A percentile compares a stretch with the other conserved stretches of the same genome.
Conservation (phyloP, 2,329 filamentous ascomycete species). For the Xylariaceae sp. region DNA sequence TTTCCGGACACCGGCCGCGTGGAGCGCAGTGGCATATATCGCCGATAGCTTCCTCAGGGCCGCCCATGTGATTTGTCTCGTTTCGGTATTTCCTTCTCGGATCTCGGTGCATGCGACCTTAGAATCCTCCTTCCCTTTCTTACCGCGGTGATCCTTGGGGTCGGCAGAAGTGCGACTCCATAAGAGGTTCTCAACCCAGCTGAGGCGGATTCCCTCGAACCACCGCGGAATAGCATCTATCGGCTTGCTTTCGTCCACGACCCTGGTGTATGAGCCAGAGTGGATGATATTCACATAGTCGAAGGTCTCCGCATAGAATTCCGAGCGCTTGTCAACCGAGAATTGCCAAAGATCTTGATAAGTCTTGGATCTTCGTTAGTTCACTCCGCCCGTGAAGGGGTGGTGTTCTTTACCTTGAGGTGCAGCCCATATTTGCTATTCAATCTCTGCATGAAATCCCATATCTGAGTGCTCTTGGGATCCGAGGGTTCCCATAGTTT, state of each 20-base stretch:
- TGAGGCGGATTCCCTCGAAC: conserved; percentile 71
- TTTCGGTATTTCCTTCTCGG: conserved; percentile 58
- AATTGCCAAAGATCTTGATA: conserved; percentile 68
- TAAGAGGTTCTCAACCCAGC: conserved; percentile 78
- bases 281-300: conserved; percentile 57
- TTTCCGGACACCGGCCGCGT: conserved; percentile 58
- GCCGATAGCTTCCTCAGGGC: conserved; percentile 59
- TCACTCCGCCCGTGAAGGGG: background rate
- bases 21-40: conserved; percentile 61
- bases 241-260: conserved; percentile 65
- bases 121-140: conserved; percentile 62
- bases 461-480: conserved; percentile 60
- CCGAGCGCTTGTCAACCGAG: conserved; percentile 56
- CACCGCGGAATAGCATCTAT: conserved; percentile 71
- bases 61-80: conserved; percentile 60
- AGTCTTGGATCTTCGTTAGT: conserved; percentile 39
- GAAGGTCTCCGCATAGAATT: conserved; percentile 66
- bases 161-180: conserved; percentile 46
- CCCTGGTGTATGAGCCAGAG: conserved; percentile 51
- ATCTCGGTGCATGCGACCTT: conserved; percentile 70
- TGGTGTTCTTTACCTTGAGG: conserved; percentile 46
- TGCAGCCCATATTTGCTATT: conserved; percentile 54
- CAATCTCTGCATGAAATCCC: conserved; percentile 60
- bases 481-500: conserved; percentile 67
- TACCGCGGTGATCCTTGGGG: conserved; percentile 43